Conservation (phyloP, 768 basidiomycete species). For the Lepiota subincarnata region DNA sequence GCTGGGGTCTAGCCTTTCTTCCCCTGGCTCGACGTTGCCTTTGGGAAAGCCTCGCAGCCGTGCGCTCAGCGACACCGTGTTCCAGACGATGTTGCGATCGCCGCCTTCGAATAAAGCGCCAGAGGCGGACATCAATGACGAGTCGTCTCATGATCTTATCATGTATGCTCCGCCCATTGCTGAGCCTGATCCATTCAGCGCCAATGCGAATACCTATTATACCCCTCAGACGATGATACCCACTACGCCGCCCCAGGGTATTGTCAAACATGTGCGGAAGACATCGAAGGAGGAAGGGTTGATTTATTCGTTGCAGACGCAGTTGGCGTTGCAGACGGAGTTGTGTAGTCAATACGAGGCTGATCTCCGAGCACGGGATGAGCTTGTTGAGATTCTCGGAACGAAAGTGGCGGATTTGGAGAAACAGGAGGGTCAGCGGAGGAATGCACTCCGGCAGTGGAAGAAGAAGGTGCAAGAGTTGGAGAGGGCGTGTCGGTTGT, state of each 20-base stretch:
- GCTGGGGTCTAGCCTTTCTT: conserved; percentile 4
- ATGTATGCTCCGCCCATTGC: conserved; percentile 35
- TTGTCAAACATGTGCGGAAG: conserved; percentile 44
- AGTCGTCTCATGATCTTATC: conserved; percentile 42
- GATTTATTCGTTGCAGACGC: conserved; percentile 70
- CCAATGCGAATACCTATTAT: conserved; percentile 71
- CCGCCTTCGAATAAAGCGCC: conserved; percentile 32
- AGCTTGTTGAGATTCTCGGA: conserved; percentile 59
- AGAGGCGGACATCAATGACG: conserved; percentile 65
- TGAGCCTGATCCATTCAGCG: conserved; percentile 73
- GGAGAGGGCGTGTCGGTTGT: conserved; percentile 57
- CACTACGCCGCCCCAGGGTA: conserved; percentile 52
- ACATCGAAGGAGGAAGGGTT: conserved; percentile 69
- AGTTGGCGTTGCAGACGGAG: conserved; percentile 71
- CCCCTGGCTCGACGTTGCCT: conserved; percentile 15
- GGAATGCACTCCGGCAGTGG: conserved; percentile 52
- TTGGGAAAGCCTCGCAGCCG: conserved; percentile 41
- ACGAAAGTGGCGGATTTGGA: conserved; percentile 52
- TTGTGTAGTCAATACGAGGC: conserved; percentile 73
- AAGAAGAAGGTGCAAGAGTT: conserved; percentile 76
- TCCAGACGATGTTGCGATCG: conserved; percentile 51
- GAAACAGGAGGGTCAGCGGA: conserved; percentile 61
- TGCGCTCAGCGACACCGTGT: conserved; percentile 61
- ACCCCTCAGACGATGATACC: conserved; percentile 73
- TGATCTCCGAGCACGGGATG: conserved; percentile 70